Evolutionary conservation across 1,284 basidiomycete species (phyloP), one percentile per base, ranked within the genome.

Genomic region (Neotropicomus parvogracilis): DNA sequence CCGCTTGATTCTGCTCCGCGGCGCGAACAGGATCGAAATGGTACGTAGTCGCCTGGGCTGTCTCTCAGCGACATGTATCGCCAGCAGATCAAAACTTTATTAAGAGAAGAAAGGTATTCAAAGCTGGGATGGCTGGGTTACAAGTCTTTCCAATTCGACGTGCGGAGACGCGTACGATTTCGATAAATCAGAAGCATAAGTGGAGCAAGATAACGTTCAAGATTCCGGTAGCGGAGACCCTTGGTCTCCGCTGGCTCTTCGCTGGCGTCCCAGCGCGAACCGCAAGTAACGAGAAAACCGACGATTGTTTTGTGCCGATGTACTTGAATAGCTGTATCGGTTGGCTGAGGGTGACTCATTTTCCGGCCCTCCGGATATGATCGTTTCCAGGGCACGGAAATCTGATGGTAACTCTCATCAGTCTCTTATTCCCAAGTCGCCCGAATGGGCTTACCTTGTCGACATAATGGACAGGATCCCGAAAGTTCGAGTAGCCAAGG

Each of bases 401-500:
- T 79, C 77, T 78, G 50, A 38, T 14, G 12, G 27, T 17, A 40
- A 11, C 21, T 26, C n/a, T 28, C 28, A 24, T 61, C n/a, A 49
- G 45, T 28, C 12, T 24, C 28, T 4, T n/a, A 19, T 21, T 17
- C 38, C 12, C 7, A 9, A 16, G 4, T 13, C 14, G 17, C 14
- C 17, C 12, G 12, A 35, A 43, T 16, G 16, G 33, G 63, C 78
- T 52, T 56, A 90, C 90, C 90, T 69, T 93, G 86, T 57, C 93
- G 79, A 66, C 93, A 97, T 35, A 97, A 78, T 2, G 93, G 93
- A 67, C 93, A 97, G 40, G 88, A 88, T 52, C 84, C 85, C 0
- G 91, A 92, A n/a, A 95, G 77, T 57, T 92, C 83, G 33, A 95
- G 75, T 38, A 97, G 71, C 92, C 92, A 92, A 31, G 83, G 88